These are phyloP conservation scores for Cyberlindnera mississippiensis DNA, from an alignment of 805 yeast genomes.

Conservation along the genomic window DNA sequence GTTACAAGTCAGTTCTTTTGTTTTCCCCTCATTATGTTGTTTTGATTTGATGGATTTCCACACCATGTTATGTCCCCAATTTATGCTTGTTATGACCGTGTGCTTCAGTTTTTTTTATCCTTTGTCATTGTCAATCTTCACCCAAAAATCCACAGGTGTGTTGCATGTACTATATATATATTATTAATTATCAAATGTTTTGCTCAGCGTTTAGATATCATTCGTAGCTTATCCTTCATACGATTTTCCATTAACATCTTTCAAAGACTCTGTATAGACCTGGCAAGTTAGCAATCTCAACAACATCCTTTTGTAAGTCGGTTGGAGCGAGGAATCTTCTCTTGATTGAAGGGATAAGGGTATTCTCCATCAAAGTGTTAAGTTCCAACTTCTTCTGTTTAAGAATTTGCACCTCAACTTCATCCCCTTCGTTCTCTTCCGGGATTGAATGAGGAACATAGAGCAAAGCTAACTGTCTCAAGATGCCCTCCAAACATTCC, in stretches of 20 bases:
- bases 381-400: conserved; percentile 30
- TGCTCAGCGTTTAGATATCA: background rate
- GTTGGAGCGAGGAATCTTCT: conserved; percentile 62
- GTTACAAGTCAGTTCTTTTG: background rate
- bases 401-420: conserved; percentile 23
- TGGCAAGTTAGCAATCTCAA: conserved; percentile 88
- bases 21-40: too few relatives aligned
- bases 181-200: too few relatives aligned
- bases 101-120: background rate
- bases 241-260: conserved; percentile 51
- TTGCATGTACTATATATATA: too few relatives aligned
- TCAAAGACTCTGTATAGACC: conserved; percentile 91
- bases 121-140: background rate
- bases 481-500: conserved; percentile 60
- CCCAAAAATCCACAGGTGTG: background rate
- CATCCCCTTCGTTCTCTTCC: conserved; percentile 24
- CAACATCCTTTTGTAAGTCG: conserved; percentile 46
- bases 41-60: too few relatives aligned
- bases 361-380: conserved; percentile 45
- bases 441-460: conserved; percentile 59
- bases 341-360: conserved; percentile 63
- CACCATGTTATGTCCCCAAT: background rate
- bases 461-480: conserved; percentile 65
- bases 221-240: background rate
- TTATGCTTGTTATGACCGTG: background rate